These are phyloP conservation scores for Penstemon eatonii DNA, from an alignment of 257 asterid species.

Conservation along the genomic window DNA sequence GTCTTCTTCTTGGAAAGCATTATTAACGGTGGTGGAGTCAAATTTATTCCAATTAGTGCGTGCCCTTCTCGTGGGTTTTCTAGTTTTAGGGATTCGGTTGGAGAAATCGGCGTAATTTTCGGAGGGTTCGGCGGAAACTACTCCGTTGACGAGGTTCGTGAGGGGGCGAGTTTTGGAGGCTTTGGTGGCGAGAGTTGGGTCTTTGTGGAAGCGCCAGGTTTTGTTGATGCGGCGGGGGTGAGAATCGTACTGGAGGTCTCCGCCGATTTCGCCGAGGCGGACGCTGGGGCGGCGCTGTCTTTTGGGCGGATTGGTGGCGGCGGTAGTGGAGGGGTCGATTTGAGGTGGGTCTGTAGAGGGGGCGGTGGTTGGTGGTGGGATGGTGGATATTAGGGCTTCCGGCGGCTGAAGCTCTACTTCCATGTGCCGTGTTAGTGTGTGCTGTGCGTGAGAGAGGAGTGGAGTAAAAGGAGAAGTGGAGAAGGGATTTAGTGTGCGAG, in stretches of 20 bases:
- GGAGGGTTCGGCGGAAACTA: constrained; percentile 34
- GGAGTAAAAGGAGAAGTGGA: constrained; percentile 30
- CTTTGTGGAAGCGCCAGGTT: constrained; percentile 75
- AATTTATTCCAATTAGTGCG: constrained; percentile 80
- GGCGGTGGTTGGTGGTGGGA: constrained; percentile 35
- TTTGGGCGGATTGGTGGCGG: constrained; percentile 64
- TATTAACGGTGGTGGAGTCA: constrained; percentile 41
- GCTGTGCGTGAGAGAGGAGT: constrained; percentile 16
- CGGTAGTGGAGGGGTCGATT: constrained; percentile 20
- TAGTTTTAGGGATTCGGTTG: constrained; percentile 60
- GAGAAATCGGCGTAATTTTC: constrained; percentile 44
- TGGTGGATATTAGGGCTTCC: constrained; percentile 47
- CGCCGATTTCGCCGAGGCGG: constrained; percentile 96
- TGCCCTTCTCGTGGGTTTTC: constrained; percentile 64
- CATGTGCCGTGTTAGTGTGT: constrained; percentile 43
- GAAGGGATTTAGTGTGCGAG: constrained; percentile 25
- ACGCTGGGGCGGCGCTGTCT: constrained; percentile 99
- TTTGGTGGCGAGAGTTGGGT: constrained; percentile 73
- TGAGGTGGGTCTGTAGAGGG: constrained; percentile 18
- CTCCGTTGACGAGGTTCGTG: constrained; percentile 81
- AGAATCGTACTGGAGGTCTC: constrained; percentile 63
- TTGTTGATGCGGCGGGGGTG: constrained; percentile 60
- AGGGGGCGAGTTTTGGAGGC: constrained; percentile 85
- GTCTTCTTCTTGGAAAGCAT: constrained; percentile 44
- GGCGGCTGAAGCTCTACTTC: constrained; percentile 63